Conservation (phyloP, 2,329 filamentous ascomycete species). For the Cadophora gregata region DNA sequence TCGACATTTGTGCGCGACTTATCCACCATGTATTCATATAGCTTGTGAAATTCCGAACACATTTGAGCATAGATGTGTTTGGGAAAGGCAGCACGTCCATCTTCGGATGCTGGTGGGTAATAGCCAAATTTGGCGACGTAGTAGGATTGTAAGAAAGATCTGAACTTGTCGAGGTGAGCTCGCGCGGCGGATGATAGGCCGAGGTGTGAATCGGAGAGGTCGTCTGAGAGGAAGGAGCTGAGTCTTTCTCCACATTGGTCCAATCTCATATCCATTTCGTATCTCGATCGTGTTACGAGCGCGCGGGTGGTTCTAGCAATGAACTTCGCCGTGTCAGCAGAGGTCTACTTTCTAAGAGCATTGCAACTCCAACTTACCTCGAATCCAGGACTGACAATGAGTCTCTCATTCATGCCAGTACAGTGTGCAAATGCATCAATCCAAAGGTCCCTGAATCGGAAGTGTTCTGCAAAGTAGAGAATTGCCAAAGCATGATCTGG, state of each 20-base stretch:
- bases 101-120: slow-evolving; percentile 66
- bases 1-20: slow-evolving; percentile 54
- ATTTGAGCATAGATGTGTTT: slow-evolving; percentile 65
- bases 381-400: slow-evolving; percentile 65
- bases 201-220: slow-evolving; percentile 70
- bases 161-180: slow-evolving; percentile 74
- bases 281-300: slow-evolving; percentile 66
- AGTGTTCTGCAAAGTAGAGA: slow-evolving; percentile 71
- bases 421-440: slow-evolving; percentile 78
- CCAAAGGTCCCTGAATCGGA: slow-evolving; percentile 69
- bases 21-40: slow-evolving; percentile 77
- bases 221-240: slow-evolving; percentile 72
- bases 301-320: slow-evolving; percentile 62
- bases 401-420: slow-evolving; percentile 73
- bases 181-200: slow-evolving; percentile 65
- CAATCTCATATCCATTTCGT: slow-evolving; percentile 70
- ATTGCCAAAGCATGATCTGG: slow-evolving; percentile 72
- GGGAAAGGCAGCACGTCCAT: slow-evolving; percentile 56
- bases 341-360: background rate
- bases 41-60: slow-evolving; percentile 70
- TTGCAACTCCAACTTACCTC: slow-evolving; percentile 52
- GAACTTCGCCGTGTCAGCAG: slow-evolving; percentile 46
- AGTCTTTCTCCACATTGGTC: slow-evolving; percentile 63
- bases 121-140: slow-evolving; percentile 73
- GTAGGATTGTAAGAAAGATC: slow-evolving; percentile 69